A percentile compares a stretch with the other conserved stretches of the same genome.
Conservation (phyloP, 2,329 filamentous ascomycete species). For the Colletotrichum lini region DNA sequence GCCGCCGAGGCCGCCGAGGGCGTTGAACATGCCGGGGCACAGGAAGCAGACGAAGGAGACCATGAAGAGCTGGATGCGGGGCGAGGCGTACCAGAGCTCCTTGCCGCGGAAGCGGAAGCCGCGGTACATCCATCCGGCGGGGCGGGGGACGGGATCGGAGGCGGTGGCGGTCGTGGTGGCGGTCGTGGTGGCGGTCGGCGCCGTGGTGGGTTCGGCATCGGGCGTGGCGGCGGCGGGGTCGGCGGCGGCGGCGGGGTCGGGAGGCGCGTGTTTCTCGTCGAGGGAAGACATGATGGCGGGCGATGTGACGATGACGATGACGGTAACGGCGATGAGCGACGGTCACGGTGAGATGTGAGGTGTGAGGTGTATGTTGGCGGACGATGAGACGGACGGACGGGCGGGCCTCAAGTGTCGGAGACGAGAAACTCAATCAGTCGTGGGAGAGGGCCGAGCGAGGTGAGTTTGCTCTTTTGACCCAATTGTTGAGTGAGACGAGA, state of each 20-base stretch:
- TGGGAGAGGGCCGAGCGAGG: not conserved
- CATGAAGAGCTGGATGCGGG: conserved; percentile 79
- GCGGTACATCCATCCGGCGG: conserved; percentile 78
- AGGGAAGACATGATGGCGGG: conserved; percentile 27
- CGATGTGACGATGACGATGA: conserved; percentile 9
- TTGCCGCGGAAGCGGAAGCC: conserved; percentile 67
- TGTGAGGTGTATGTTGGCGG: too few relatives aligned
- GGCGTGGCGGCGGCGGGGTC: conserved; percentile 20
- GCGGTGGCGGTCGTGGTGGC: conserved; percentile 36
- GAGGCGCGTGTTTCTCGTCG: conserved; percentile 28
- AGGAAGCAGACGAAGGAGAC: conserved; percentile 71
- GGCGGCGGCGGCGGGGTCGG: too few relatives aligned
- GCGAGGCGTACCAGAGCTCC: conserved; percentile 80
- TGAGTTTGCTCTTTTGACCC: not conserved
- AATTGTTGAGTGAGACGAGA: not conserved
- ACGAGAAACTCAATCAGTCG: conserved; percentile 34
- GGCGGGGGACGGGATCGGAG: conserved; percentile 52
- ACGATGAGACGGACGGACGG: too few relatives aligned
- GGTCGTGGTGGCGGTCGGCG: conserved; percentile 38
- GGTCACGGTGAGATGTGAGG: too few relatives aligned
- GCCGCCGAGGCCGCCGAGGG: conserved; percentile 75
- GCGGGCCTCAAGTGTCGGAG: conserved; percentile 15
- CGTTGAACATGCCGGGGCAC: conserved; percentile 82
- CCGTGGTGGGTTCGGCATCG: conserved; percentile 4
- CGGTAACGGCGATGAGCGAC: not conserved